Base-by-base conservation (phyloP, 192 early-diverging fungal species). In the Lobulomyces angularis region DNA sequence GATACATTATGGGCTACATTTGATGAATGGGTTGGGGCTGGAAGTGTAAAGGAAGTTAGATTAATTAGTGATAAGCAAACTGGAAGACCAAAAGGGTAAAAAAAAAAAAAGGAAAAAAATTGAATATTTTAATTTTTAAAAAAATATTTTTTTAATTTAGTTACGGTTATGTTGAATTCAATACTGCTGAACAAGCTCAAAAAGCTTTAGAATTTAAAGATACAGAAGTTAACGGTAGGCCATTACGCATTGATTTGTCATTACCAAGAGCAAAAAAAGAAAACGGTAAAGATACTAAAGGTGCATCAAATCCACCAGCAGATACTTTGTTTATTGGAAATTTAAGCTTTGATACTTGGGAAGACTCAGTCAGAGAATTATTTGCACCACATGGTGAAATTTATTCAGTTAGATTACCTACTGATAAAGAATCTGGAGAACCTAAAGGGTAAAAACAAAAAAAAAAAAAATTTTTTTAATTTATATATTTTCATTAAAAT, bases 301-400 rank as follows among this genome's bases (percentile, higher is more conserved):
- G 31, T 38, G 46, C 28, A 37, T 32, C 35, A 62, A 54, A 38
- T 41, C 62, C 67, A 33, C 74, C 77, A 19, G 59, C 67, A 35
- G 66, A 75, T 50, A 86, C 82, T 4, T 67, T 94, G 34, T 97
- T 89, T 45, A 37, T 86, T 48, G 86, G 83, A 29, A 87, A 86
- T 67, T 42, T 89, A 23, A 58, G 58, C 46, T 86, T 77, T 59
- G 61, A 68, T 30, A 59, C 64, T 27, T 71, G 64, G 35, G 83
- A 88, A 51, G 69, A 78, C 43, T 62, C 61, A 27, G 66, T 89
- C 36, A 48, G 55, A 28, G 64, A 58, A 16, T 11, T 46, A 8
- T 76, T 76, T 40, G 52, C 50, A 24, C 50, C 57, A 24, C 77
- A 72, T 47, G 86, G 86, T 45, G 48, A 76, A 53, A 49, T 79